These are phyloP conservation scores for Paramecium sexaurelia DNA, from an alignment of 73 alveolate species.

Conservation along the genomic window DNA sequence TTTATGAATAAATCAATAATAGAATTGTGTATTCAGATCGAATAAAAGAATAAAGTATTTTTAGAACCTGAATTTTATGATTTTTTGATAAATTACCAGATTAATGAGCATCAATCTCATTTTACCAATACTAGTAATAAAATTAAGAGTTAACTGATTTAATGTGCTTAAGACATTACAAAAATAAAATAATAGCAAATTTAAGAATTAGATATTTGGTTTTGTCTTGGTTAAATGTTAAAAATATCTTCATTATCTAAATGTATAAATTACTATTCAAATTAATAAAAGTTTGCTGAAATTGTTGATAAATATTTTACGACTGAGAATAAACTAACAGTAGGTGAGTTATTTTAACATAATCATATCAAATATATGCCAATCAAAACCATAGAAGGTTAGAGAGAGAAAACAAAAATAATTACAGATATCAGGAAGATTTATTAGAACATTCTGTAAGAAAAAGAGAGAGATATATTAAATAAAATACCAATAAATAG, in stretches of 20 bases:
- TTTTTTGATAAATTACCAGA: background rate
- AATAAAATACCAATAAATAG: background rate
- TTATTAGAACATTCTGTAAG: background rate
- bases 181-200: background rate
- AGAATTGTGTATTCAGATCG: background rate
- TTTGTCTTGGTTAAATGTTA: background rate
- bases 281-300: background rate
- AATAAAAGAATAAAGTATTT: background rate
- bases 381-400: background rate
- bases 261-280: background rate
- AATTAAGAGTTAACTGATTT: no score
- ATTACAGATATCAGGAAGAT: background rate
- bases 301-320: conserved; percentile 1
- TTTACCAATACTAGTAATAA: no score
- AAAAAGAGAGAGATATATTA: background rate
- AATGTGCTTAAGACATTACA: background rate
- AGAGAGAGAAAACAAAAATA: background rate
- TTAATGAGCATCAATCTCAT: no score
- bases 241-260: background rate
- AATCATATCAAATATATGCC: conserved; percentile 26
- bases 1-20: background rate
- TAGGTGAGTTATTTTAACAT: conserved; percentile 8
- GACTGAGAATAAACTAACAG: background rate
- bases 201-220: background rate
- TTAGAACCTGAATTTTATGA: conserved; percentile 6